Evolutionary conservation across 108 stramenopile species (phyloP), one percentile per base, ranked within the genome.

Genomic region (Stephanodiscus triporus): DNA sequence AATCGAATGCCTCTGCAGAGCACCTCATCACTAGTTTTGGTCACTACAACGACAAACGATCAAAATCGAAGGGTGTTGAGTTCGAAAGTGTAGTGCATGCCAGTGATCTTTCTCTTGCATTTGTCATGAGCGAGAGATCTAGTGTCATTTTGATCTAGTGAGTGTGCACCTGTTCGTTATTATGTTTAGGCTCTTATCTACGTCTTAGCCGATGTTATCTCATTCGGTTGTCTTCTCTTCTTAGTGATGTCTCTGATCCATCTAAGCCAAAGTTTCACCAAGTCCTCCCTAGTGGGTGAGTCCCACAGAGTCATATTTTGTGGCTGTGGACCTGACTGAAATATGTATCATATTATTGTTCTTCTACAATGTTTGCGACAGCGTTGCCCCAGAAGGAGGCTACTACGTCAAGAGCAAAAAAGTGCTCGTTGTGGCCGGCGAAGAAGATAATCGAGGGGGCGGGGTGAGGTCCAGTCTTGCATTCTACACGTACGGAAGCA

Each of bases 41-140:
- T 19, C 87, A 89, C 43, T 93, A 93, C 60, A 86, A 88, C 11
- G 91, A 93, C n/a, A 65, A 54, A 20, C 85, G 89, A 17, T 88
- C 87, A n/a, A 73, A 5, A 34, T 34, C 53, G 40, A 90, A 89
- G 64, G 91, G 91, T 19, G 84, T 76, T 43, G 91, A 89, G 58
- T 85, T 88, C 58, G 88, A 90, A 54, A 86, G 80, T 45, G 70
- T 93, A 7, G 63, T 63, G 5, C 79, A 70, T 64, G 78, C 63
- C 2, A 61, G 54, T 38, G 85, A 70, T 4, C 65, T 50, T 47
- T 55, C 72, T 6, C 63, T 64, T 57, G 60, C 87, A 8, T 89
- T 93, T 71, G 84, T 90, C 37, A 50, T 68, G 17, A 77, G 86
- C 36, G 91, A 93, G 63, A 80, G 91, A 47, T 67, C 84, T 13